Evolutionary conservation across 495 filamentous ascomycete species (phyloP), one percentile per base, ranked within the genome.

Genomic region (Pseudoneurospora amorphoporcata): DNA sequence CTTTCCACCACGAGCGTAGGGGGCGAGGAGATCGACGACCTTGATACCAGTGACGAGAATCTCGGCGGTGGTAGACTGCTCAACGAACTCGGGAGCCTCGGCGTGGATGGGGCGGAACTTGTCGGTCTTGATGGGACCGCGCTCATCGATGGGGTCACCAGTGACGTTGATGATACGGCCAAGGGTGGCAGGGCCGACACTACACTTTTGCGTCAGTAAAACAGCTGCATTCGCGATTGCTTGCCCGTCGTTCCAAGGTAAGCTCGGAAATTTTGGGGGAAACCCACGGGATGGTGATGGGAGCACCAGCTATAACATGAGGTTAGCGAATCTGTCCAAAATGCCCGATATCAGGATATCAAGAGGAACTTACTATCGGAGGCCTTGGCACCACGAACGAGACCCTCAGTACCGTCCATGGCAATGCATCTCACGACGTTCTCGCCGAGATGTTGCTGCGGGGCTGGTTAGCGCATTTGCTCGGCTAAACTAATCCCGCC

Each of bases 131-230:
- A 99, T 92, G 76, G 94, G 94, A 72, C 95, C 95, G 87, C 96
- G 94, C 89, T 98, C 95, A 82, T 99, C 95, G 87, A 99, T 98
- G 81, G 95, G 96, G 86, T 99, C 94, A 88, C 95, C 95, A 87
- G 95, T 99, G 86, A 99, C 95, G 90, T 99, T 99, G 88, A 99
- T 94, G 89, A 99, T 99, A 90, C 95, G 95, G 80, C 95, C 95
- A 75, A 99, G 92, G 71, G 94, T 97, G 81, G 88, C 94, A 79
- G 89, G 89, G 81, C 95, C 95, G 87, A 99, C 95, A 58, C 79
- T 80, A 65, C 40, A 68, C 53, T 42, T 65, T 65, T 65, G 53
- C 53, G 14, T 65, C 53, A 65, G 53, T 65, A 35, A 65, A 65
- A 65, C 29, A 65, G 53, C 53, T 35, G 12, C 53, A 29, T 58